A percentile compares a stretch with the other conserved stretches of the same genome.
These are phyloP conservation scores for Osmanthus fragrans DNA, from an alignment of 257 asterid genomes.

Conservation along the genomic window DNA sequence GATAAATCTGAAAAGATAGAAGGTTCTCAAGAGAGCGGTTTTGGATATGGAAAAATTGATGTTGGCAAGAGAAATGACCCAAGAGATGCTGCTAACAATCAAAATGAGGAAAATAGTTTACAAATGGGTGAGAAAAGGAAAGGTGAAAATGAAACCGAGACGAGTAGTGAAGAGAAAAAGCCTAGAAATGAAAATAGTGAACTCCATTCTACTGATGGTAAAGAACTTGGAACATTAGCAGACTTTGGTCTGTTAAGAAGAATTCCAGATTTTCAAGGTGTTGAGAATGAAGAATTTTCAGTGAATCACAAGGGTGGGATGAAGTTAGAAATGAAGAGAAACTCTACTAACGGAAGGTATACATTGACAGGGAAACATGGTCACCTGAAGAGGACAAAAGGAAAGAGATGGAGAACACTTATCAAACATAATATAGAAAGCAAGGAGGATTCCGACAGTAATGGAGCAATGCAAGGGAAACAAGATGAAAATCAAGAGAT, in stretches of 20 bases:
- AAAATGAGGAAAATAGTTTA: conserved; percentile 9
- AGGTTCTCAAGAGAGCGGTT: conserved; percentile 15
- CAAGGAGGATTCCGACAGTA: conserved; percentile 15
- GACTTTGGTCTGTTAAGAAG: not conserved
- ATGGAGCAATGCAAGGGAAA: conserved; percentile 9
- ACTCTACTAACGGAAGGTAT: conserved; percentile 10
- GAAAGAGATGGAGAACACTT: conserved; percentile 41
- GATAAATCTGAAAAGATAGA: conserved; percentile 16
- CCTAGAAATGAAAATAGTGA: conserved; percentile 19
- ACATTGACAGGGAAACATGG: conserved; percentile 24
- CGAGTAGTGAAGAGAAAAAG: conserved; percentile 8
- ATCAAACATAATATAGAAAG: conserved; percentile 18
- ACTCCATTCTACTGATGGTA: not conserved
- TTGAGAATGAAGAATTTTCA: conserved; percentile 21
- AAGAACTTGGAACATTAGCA: not conserved
- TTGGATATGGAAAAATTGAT: conserved; percentile 6
- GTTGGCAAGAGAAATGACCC: conserved; percentile 1
- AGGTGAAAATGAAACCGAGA: not conserved
- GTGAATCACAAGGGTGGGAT: conserved; percentile 16
- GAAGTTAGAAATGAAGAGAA: conserved; percentile 35
- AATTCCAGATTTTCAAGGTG: conserved; percentile 19
- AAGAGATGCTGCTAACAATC: not conserved
- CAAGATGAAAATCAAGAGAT: not conserved
- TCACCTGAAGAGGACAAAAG: conserved; percentile 33
- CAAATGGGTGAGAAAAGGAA: conserved; percentile 11